A percentile compares a stretch with the other conserved stretches of the same genome.
Conservation (phyloP, 169 alveolate genomes). For the Eimeria praecox region DNA sequence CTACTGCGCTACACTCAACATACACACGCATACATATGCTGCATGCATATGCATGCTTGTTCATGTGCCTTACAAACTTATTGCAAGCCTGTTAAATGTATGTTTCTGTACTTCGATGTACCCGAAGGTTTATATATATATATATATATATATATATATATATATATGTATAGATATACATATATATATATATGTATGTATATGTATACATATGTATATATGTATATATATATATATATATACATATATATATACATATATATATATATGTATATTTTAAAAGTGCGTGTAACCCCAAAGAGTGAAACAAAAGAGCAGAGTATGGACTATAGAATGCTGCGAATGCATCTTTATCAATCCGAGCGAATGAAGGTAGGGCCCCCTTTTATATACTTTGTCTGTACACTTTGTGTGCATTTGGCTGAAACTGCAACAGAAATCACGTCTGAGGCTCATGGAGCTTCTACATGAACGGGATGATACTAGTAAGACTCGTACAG, state of each 20-base stretch:
- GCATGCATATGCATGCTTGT: not conserved
- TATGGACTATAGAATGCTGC: not conserved
- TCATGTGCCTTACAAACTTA: not conserved
- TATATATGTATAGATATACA: too few relatives aligned
- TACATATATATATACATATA: too few relatives aligned
- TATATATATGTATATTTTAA: not conserved
- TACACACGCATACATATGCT: not conserved
- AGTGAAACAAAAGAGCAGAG: not conserved
- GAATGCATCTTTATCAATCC: not conserved
- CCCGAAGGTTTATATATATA: not conserved
- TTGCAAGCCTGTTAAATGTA: not conserved
- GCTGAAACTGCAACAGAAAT: not conserved
- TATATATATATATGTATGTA: too few relatives aligned
- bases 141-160: not conserved
- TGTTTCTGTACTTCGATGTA: not conserved
- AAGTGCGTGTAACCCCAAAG: not conserved
- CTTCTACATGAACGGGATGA: constrained; percentile 17
- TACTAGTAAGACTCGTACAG: not conserved
- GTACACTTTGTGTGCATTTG: not conserved
- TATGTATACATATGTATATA: too few relatives aligned
- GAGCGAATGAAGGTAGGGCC: not conserved
- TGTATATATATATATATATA: too few relatives aligned
- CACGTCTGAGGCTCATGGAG: constrained; percentile 46
- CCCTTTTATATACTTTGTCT: not conserved
- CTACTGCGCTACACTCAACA: not conserved